Evolutionary conservation across 1,284 basidiomycete genomes (phyloP).

Genomic region (Inonotus hispidus): DNA sequence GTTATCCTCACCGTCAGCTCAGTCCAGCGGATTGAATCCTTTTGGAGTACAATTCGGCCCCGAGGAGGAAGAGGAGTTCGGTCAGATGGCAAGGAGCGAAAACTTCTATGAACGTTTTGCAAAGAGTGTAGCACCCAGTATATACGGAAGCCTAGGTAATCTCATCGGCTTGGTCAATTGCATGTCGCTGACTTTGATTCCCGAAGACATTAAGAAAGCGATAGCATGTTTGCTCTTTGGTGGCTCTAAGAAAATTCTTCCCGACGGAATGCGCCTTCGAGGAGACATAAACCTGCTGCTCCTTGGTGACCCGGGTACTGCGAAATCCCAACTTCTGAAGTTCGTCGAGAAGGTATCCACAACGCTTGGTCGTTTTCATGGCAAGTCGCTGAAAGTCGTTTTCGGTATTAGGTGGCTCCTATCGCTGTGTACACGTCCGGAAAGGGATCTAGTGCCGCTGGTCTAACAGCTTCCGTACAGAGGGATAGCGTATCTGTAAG

Average conservation of each 20-base stretch:
- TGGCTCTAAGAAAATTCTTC: slow-evolving; percentile 96
- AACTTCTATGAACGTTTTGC: slow-evolving; percentile 94
- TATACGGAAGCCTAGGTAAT: slow-evolving; percentile 89
- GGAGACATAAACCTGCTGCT: slow-evolving; percentile 98
- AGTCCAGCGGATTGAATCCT: slow-evolving; percentile 63
- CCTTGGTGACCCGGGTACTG: slow-evolving; percentile 96
- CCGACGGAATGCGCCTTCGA: slow-evolving; percentile 95
- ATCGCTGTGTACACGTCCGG: slow-evolving; percentile 98
- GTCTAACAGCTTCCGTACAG: slow-evolving; percentile 97
- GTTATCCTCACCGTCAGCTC: slow-evolving; percentile 69
- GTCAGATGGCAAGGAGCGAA: slow-evolving; percentile 83
- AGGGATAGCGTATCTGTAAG: slow-evolving; percentile 85
- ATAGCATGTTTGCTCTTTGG: slow-evolving; percentile 94
- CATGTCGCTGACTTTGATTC: slow-evolving; percentile 10
- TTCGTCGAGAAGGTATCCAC: slow-evolving; percentile 89
- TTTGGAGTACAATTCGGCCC: slow-evolving; percentile 86
- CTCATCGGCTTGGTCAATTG: slow-evolving; percentile 9
- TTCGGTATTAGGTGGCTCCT: slow-evolving; percentile 69
- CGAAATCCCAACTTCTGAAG: slow-evolving; percentile 95
- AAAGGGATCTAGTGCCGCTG: slow-evolving; percentile 96
- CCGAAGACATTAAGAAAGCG: slow-evolving; percentile 95
- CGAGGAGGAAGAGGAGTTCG: slow-evolving; percentile 96
- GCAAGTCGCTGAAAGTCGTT: not conserved
- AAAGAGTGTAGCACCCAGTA: slow-evolving; percentile 93
- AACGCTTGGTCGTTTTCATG: not conserved